Evolutionary conservation across 192 early-diverging fungal genomes (phyloP).

Genomic region (Backusella circina): DNA sequence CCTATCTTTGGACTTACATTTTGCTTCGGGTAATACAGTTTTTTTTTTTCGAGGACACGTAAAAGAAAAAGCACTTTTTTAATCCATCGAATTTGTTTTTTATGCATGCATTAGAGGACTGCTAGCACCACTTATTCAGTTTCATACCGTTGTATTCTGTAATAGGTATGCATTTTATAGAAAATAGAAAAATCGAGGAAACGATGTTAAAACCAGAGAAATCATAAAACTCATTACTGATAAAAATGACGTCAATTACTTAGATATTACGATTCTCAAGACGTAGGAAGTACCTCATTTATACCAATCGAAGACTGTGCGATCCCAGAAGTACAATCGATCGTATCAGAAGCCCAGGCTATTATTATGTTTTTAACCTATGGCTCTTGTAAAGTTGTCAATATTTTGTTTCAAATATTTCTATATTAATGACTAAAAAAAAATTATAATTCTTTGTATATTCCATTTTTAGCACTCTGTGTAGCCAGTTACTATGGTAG

Average conservation of each 20-base stretch:
- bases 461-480: conserved; percentile 7
- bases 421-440: neutral
- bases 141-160: conserved; percentile 34
- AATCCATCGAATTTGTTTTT: neutral
- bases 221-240: neutral
- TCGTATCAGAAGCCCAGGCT: conserved; percentile 21
- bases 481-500: conserved; percentile 28
- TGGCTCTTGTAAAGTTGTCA: conserved; percentile 8
- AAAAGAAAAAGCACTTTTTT: neutral
- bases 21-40: neutral
- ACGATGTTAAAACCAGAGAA: neutral
- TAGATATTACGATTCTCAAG: conserved; percentile 28
- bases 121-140: conserved; percentile 24
- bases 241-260: neutral
- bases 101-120: neutral
- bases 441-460: neutral
- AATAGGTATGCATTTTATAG: conserved; percentile 22
- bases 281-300: neutral
- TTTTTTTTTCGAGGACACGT: neutral
- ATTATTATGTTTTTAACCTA: conserved; percentile 21
- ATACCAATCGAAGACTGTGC: conserved; percentile 29
- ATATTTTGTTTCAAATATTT: neutral
- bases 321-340: conserved; percentile 33
- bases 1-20: conserved; percentile 13
- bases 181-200: neutral